These are phyloP conservation scores for Carallia pectinifolia DNA, from an alignment of 345 rosid genomes.

Conservation along the genomic window DNA sequence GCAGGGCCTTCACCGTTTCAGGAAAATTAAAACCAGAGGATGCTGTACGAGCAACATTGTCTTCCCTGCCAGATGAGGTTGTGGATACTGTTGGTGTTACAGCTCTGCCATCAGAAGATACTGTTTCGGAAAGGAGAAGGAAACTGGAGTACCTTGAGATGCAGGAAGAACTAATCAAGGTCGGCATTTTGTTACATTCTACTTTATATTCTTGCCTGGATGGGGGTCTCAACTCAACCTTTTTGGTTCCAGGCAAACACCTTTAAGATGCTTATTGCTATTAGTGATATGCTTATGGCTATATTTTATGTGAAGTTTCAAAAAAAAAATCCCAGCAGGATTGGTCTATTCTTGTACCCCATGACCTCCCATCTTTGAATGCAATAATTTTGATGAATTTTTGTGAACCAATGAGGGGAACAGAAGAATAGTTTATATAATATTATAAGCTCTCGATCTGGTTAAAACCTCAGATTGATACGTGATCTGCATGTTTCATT, in stretches of 20 bases:
- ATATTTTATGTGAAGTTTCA: too few relatives aligned
- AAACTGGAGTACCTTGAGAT: constrained; percentile 84
- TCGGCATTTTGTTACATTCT: constrained; percentile 24
- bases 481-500: not conserved
- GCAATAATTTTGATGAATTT: not conserved
- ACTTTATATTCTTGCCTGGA: constrained; percentile 7
- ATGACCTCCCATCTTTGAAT: not conserved
- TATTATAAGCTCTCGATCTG: not conserved
- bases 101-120: constrained; percentile 85
- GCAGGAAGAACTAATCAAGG: constrained; percentile 97
- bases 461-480: not conserved
- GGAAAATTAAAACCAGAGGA: constrained; percentile 86
- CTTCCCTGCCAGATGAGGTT: constrained; percentile 96
- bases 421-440: not conserved
- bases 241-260: not conserved
- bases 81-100: constrained; percentile 90
- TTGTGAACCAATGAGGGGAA: not conserved
- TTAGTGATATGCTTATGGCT: too few relatives aligned
- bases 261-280: not conserved
- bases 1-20: constrained; percentile 80
- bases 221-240: not conserved
- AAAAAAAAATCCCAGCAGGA: not conserved
- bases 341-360: not conserved
- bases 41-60: constrained; percentile 82
- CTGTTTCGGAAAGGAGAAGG: constrained; percentile 88